Base-by-base conservation (phyloP, 1,139 yeast species). In the Magnusiomyces paraingens region DNA sequence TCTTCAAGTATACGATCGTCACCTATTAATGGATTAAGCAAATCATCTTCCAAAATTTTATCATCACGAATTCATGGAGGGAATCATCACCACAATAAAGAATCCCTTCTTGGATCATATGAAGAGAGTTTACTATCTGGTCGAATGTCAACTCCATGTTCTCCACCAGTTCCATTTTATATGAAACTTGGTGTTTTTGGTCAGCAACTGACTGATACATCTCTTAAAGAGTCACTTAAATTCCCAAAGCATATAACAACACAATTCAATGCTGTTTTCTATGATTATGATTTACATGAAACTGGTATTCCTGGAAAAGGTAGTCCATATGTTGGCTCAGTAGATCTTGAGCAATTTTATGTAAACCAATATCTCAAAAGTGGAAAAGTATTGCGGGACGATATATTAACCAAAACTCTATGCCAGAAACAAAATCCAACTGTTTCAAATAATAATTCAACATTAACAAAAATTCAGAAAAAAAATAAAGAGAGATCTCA, bases 321-420 rank as follows among this genome's bases (percentile, higher is more conserved):
- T 3, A 66, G 73, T 11, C 78, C 77, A 1, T 75, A 74, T 55
- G 74, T 73, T 26, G 76, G 76, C 10, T 64, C 63, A 5, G 61
- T 74, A 3, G 72, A 73, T 53, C 54, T 75, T 18, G 69, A 68
- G 22, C 61, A 61, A 18, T 60, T 62, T 50, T 68, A 11, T 43
- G 35, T 43, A 12, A 14, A 20, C 21, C 17, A 17, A 40, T 11
- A 66, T 55, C 64, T 70, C 55, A 68, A 67, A 35, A 60, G 63
- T 20, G 70, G 69, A 44, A 26, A 8, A 26, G 32, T 26, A 26
- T 26, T 8, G 4, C 32, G 8, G 8, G 32, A 26, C 4, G 32
- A 26, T 26, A 26, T 26, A 26, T 26, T 26, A 8, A 26, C 32
- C 4, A 26, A 8, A 5, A 8, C 32, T 8, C 8, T 26, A 26